Evolutionary conservation across 257 asterid species (phyloP).

Genomic region (Solanum arcanum): DNA sequence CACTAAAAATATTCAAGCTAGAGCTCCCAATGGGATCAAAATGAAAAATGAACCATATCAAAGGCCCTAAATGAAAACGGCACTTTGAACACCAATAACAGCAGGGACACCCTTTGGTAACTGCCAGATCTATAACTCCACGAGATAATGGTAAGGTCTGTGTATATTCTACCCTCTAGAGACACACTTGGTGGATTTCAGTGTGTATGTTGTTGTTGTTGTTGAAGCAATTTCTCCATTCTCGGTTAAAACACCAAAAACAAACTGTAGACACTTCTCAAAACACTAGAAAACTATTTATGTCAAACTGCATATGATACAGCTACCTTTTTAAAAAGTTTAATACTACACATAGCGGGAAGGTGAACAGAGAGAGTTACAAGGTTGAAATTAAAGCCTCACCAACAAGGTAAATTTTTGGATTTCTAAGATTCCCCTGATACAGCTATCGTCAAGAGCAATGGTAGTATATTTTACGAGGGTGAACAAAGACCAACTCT

Average conservation of each 20-base stretch:
- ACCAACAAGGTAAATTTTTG: neutral
- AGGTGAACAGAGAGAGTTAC: neutral
- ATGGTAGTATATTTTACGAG: neutral
- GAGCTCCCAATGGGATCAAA: constrained; percentile 72
- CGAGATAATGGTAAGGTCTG: neutral
- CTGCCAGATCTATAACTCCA: constrained; percentile 45
- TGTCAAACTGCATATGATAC: neutral
- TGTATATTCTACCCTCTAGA: too few relatives aligned
- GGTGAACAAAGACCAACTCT: neutral
- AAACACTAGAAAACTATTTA: neutral
- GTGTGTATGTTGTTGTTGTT: too few relatives aligned
- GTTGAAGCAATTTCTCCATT: neutral
- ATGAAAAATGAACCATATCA: constrained; percentile 87
- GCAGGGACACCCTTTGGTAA: constrained; percentile 70
- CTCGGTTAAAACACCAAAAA: neutral
- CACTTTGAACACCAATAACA: constrained; percentile 78
- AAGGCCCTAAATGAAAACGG: constrained; percentile 82
- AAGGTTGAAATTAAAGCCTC: neutral
- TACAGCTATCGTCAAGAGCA: neutral
- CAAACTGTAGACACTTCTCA: neutral
- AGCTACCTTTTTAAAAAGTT: too few relatives aligned
- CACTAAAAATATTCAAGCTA: constrained; percentile 28
- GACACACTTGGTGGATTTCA: too few relatives aligned
- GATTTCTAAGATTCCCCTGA: neutral
- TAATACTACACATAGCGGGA: neutral